Evolutionary conservation across 1,139 yeast genomes (phyloP).

Genomic region (Pneumocystis sp.): DNA sequence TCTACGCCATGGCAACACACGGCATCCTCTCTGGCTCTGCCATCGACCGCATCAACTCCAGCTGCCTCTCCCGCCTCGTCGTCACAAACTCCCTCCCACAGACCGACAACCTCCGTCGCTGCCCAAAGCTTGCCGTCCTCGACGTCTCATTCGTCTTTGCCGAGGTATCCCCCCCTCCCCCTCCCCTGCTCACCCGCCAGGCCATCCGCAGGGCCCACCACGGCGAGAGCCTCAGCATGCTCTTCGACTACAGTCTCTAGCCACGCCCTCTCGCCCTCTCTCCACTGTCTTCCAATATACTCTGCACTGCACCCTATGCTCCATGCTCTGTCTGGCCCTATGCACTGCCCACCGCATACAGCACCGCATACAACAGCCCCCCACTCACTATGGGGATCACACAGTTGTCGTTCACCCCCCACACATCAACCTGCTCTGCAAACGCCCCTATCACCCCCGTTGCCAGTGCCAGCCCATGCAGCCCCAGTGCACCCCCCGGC

Average conservation of each 20-base stretch:
- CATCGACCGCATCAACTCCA: conserved; percentile 61
- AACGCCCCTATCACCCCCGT: conserved; percentile 69
- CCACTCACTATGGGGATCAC: conserved; percentile 84
- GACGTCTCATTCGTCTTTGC: conserved; percentile 85
- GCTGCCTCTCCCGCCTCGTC: conserved; percentile 63
- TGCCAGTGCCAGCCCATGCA: conserved; percentile 40
- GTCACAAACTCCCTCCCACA: conserved; percentile 94
- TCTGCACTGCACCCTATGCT: too few species aligned
- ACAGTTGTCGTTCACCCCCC: conserved; percentile 74
- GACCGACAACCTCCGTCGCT: conserved; percentile 52
- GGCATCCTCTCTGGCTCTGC: conserved; percentile 88
- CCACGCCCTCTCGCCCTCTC: too few species aligned
- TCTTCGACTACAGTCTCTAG: neutral
- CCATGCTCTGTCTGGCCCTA: too few species aligned
- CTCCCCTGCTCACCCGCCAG: neutral
- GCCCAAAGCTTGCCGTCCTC: conserved; percentile 64
- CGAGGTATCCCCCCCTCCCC: conserved; percentile 29
- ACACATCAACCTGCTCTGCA: conserved; percentile 69
- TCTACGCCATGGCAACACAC: conserved; percentile 90
- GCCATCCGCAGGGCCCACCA: conserved; percentile 90
- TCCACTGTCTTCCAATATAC: too few species aligned
- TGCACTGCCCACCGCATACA: conserved; percentile 16
- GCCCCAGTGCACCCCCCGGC: conserved; percentile 40
- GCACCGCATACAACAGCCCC: conserved; percentile 38
- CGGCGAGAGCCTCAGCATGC: conserved; percentile 52